Percentiles rank a stretch among this genome's conserved stretches.
Evolutionary conservation across 306 rosid genomes (phyloP).

Genomic region (Dalbergia cultrata): DNA sequence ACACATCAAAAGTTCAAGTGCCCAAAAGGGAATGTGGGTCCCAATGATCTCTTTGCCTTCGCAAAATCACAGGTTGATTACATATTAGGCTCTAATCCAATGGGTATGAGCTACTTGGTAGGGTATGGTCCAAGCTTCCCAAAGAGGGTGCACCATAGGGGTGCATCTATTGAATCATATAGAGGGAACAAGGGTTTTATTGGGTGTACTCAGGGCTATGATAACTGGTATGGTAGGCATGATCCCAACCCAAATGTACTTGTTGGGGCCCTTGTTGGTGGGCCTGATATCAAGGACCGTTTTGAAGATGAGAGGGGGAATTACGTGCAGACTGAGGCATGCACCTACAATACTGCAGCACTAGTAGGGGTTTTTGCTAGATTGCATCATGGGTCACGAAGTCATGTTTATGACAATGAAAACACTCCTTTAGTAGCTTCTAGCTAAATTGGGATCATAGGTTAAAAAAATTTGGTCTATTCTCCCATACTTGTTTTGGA

Average conservation of each 20-base stretch:
- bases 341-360: slow-evolving; percentile 84
- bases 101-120: slow-evolving; percentile 71
- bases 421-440: slow-evolving; percentile 37
- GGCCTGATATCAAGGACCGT: slow-evolving; percentile 66
- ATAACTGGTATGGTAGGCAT: slow-evolving; percentile 63
- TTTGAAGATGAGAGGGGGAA: slow-evolving; percentile 72
- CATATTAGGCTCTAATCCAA: slow-evolving; percentile 83
- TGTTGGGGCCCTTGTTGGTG: slow-evolving; percentile 83
- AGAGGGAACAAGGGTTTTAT: slow-evolving; percentile 63
- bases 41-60: slow-evolving; percentile 56
- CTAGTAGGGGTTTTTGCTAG: slow-evolving; percentile 78
- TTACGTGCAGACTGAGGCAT: slow-evolving; percentile 83
- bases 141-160: slow-evolving; percentile 75
- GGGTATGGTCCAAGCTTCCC: slow-evolving; percentile 71
- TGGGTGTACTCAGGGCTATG: slow-evolving; percentile 86
- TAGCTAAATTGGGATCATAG: slow-evolving; percentile 15
- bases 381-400: slow-evolving; percentile 43
- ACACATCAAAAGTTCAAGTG: slow-evolving; percentile 61
- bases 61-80: slow-evolving; percentile 84
- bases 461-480: not conserved
- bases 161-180: slow-evolving; percentile 77
- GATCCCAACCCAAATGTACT: slow-evolving; percentile 71
- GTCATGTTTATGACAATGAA: not conserved
- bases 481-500: not conserved
- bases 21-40: slow-evolving; percentile 45